Conservation (phyloP, 2,329 filamentous ascomycete species). For the Diaporthe ampelina region DNA sequence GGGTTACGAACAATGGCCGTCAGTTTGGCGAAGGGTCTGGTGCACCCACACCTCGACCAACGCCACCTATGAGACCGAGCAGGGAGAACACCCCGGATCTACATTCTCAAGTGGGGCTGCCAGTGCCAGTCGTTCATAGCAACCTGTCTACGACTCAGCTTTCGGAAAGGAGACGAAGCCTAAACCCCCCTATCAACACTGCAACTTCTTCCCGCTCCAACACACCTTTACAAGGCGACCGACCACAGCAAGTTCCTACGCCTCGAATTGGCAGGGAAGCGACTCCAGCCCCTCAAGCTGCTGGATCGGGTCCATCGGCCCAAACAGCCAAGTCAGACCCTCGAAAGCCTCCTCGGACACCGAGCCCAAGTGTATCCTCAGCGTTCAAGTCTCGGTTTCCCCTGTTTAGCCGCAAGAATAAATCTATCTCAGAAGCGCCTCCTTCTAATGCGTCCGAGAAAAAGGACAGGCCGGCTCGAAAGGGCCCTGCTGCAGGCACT, state of each 20-base stretch:
- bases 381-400: constrained; percentile 78
- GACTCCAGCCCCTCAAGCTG: constrained; percentile 49
- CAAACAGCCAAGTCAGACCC: constrained; percentile 47
- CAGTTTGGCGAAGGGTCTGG: constrained; percentile 45
- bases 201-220: constrained; percentile 46
- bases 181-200: constrained; percentile 23
- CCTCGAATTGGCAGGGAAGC: constrained; percentile 53
- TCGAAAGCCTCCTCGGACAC: constrained; percentile 57
- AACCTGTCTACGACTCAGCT: constrained; percentile 68
- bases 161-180: constrained; percentile 62
- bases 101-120: constrained; percentile 66
- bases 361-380: constrained; percentile 67
- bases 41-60: constrained; percentile 51
- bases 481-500: constrained; percentile 91
- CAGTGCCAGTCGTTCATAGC: constrained; percentile 72
- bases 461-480: constrained; percentile 71
- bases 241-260: constrained; percentile 46
- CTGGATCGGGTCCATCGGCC: constrained; percentile 27
- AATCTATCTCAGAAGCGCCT: constrained; percentile 67
- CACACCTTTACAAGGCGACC: constrained; percentile 52
- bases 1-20: constrained; percentile 46
- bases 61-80: constrained; percentile 73
- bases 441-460: constrained; percentile 58
- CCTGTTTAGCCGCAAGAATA: constrained; percentile 81
- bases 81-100: constrained; percentile 77